These are phyloP conservation scores for Orbilia ellipsospora DNA, from an alignment of 2,329 filamentous ascomycete species.

Conservation along the genomic window DNA sequence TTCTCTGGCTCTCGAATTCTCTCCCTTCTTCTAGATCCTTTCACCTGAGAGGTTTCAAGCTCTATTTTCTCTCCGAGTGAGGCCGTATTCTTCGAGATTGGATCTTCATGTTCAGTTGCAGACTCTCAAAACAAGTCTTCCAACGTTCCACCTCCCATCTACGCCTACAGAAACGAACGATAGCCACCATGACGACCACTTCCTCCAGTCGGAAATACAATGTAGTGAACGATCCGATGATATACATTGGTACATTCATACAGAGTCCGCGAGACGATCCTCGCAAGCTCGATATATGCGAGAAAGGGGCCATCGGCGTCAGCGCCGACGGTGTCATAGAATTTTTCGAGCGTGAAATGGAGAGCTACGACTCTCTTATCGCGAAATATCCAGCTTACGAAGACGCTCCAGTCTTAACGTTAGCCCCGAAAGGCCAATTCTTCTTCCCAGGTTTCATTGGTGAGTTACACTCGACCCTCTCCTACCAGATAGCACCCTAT, in stretches of 20 bases:
- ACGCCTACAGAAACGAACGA: slow-evolving; percentile 1
- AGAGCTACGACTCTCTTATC: slow-evolving; percentile 58
- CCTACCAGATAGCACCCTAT: background rate
- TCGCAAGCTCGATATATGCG: slow-evolving; percentile 66
- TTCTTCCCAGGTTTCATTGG: slow-evolving; percentile 67
- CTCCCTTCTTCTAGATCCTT: background rate
- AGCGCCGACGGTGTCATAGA: slow-evolving; percentile 67
- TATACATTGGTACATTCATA: slow-evolving; percentile 73
- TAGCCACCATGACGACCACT: slow-evolving; percentile 19
- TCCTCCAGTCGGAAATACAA: slow-evolving; percentile 34
- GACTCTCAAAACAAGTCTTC: slow-evolving; percentile 12
- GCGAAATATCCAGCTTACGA: slow-evolving; percentile 38
- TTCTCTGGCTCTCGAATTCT: slow-evolving; percentile 4
- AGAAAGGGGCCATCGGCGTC: slow-evolving; percentile 60
- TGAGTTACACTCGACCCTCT: slow-evolving; percentile 55
- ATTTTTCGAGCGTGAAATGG: slow-evolving; percentile 63
- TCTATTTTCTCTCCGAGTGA: slow-evolving; percentile 7
- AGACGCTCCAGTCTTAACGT: slow-evolving; percentile 57
- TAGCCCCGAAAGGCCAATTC: slow-evolving; percentile 64
- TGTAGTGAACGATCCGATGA: slow-evolving; percentile 40
- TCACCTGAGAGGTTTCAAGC: background rate
- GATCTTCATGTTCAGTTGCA: slow-evolving; percentile 37
- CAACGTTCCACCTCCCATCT: slow-evolving; percentile 11
- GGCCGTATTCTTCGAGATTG: slow-evolving; percentile 4
- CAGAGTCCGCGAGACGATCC: slow-evolving; percentile 66